These are phyloP conservation scores for Davidsoniella eucalypti DNA, from an alignment of 2,329 filamentous ascomycete species.

Conservation along the genomic window DNA sequence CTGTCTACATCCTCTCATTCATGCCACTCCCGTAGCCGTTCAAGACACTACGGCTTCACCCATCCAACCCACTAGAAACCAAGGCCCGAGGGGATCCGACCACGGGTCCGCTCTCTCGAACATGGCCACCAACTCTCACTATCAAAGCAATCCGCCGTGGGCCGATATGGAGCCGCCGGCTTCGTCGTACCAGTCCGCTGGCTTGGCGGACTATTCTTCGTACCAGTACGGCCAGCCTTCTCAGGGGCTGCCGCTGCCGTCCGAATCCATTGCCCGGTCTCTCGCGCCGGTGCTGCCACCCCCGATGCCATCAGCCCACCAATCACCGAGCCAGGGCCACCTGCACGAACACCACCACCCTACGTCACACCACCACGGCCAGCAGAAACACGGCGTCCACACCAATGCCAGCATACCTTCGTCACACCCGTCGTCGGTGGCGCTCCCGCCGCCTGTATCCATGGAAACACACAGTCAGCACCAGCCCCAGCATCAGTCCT, in stretches of 20 bases:
- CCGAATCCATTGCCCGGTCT: conserved; percentile 29
- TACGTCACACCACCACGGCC: not conserved
- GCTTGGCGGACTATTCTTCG: conserved; percentile 1
- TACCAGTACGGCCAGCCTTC: conserved; percentile 2
- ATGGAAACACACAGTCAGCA: not conserved
- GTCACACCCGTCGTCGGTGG: not conserved
- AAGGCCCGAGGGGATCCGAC: too few species aligned
- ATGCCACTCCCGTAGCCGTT: too few species aligned
- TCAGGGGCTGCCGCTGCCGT: conserved; percentile 21
- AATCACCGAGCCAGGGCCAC: conserved; percentile 20
- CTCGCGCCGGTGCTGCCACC: conserved; percentile 34
- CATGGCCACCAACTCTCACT: conserved; percentile 8
- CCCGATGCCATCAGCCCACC: conserved; percentile 17
- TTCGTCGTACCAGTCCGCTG: not conserved
- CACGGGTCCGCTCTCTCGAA: not conserved
- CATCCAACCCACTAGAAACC: too few species aligned
- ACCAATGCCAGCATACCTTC: not conserved
- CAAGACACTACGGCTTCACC: too few species aligned
- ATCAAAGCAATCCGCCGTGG: conserved; percentile 1
- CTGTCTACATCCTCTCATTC: too few species aligned
- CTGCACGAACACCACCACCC: conserved; percentile 30
- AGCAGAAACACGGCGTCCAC: too few species aligned
- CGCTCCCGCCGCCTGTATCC: conserved; percentile 2
- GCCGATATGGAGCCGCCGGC: not conserved
- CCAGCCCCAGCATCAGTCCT: conserved; percentile 16